Percentiles rank a stretch among this genome's conserved stretches.
phyloP scores from a whole-genome alignment of 345 rosid genomes.

The Mallotus nudiflorus region DNA sequence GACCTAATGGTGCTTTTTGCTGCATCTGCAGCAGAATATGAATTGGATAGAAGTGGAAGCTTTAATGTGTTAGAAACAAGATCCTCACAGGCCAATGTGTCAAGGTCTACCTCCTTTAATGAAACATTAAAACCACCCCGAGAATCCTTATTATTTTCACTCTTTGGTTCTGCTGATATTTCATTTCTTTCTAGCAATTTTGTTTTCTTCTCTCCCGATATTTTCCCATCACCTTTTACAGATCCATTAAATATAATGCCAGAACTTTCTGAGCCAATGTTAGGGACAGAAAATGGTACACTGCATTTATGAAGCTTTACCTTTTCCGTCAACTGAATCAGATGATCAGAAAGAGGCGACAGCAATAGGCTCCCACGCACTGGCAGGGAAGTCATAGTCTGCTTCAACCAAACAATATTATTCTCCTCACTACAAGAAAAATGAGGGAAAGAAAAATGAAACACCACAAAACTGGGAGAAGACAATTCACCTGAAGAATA shows the following conservation, averaged over 20 bases:
- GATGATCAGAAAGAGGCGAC: constrained; percentile 79
- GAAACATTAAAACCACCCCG: constrained; percentile 28
- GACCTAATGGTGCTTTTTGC: constrained; percentile 34
- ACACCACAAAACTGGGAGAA: constrained; percentile 26
- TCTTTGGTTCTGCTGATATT: constrained; percentile 39
- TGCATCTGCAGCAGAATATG: constrained; percentile 35
- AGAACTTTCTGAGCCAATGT: constrained; percentile 28
- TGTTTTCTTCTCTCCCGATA: constrained; percentile 41
- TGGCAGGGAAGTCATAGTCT: constrained; percentile 81
- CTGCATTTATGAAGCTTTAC: constrained; percentile 40
- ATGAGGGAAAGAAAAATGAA: constrained; percentile 11
- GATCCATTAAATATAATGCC: constrained; percentile 27
- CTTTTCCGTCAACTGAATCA: constrained; percentile 50
- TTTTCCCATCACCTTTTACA: constrained; percentile 46
- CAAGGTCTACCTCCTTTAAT: constrained; percentile 43
- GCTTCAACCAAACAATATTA: constrained; percentile 31
- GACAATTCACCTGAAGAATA: constrained; percentile 63
- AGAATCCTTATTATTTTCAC: constrained; percentile 33
- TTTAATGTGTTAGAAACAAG: constrained; percentile 62
- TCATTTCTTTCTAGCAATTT: constrained; percentile 46
- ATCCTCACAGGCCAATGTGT: constrained; percentile 55
- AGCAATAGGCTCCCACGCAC: constrained; percentile 47
- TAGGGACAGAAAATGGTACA: constrained; percentile 32
- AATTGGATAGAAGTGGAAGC: constrained; percentile 67
- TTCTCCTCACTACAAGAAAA: constrained; percentile 21